Evolutionary conservation across 208 protist genomes (phyloP), one percentile per base, ranked within the genome.

Genomic region (Leishmania turanica): DNA sequence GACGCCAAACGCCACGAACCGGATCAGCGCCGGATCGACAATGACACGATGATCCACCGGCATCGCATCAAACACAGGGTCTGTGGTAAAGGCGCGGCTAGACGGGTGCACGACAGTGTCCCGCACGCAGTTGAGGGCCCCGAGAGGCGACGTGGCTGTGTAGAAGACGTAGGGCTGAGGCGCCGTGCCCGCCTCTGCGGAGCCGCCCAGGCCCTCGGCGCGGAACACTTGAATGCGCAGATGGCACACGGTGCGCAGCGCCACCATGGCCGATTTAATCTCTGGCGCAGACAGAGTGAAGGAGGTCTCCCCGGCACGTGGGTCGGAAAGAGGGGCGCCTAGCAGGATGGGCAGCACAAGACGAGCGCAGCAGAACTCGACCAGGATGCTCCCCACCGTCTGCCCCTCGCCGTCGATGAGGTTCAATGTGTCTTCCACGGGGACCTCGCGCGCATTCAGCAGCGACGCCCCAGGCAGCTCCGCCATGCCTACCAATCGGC

Each of bases 141-240:
- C 83, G 11, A 82, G 49, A 31, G 89, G 84, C 1, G 84, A 87
- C 4, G 87, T 66, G 15, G 89, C 86, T 1, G 95, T 96, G 91
- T 96, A 96, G 78, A 97, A 97, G 27, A 97, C 89, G 78, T 96
- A 97, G 24, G 94, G 94, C 78, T 94, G 88, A 54, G 91, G 91
- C 40, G 80, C 60, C 27, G 62, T 75, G 64, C 45, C 45, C 0
- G 65, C 49, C n/a, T 47, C 70, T 58, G 87, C 71, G 1, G 77
- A 62, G 31, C 27, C 79, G 4, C 71, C 77, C 11, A 96, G 82
- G 7, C 87, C 88, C 60, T 88, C 53, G 17, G 88, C 88, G 6
- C 80, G 70, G 82, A 96, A 96, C 7, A 97, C 88, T 78, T 96
- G 92, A 11, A 97, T 83, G 47, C 93, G 89, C 27, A 97, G 82